Evolutionary conservation across 164 flowering plant species (phyloP).

Genomic region (Nymphaea thermarum): DNA sequence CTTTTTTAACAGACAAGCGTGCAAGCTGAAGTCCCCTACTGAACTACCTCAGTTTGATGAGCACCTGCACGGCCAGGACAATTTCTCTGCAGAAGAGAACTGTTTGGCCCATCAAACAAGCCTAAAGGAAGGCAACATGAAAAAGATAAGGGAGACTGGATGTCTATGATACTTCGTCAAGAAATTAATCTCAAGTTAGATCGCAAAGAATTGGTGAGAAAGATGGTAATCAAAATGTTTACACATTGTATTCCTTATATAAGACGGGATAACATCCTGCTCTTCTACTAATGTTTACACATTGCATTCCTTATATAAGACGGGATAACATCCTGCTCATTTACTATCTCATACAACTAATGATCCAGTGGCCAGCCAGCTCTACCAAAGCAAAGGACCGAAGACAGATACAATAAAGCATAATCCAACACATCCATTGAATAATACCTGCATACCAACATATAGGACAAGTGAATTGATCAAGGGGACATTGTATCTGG

Average conservation of each 20-base stretch:
- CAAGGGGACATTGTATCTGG: slow-evolving; percentile 85
- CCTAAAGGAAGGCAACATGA: no score
- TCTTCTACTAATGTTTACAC: background rate
- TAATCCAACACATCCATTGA: background rate
- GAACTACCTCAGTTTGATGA: no score
- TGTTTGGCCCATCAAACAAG: no score
- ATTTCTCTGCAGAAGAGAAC: no score
- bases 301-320: background rate
- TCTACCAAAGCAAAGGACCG: background rate
- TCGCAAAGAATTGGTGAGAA: no score
- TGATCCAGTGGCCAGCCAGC: background rate
- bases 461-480: slow-evolving; percentile 96
- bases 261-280: background rate
- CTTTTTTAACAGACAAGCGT: no score
- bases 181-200: no score
- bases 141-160: no score
- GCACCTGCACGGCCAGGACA: no score
- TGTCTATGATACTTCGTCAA: no score
- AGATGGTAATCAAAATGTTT: background rate
- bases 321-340: no score
- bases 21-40: no score
- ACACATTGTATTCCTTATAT: background rate
- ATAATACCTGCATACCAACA: slow-evolving; percentile 86
- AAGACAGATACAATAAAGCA: background rate
- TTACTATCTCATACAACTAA: background rate